Percentiles rank a stretch among this genome's conserved stretches.
phyloP scores from a whole-genome alignment of 1,284 basidiomycete genomes.

The Pseudozyma sp. region DNA sequence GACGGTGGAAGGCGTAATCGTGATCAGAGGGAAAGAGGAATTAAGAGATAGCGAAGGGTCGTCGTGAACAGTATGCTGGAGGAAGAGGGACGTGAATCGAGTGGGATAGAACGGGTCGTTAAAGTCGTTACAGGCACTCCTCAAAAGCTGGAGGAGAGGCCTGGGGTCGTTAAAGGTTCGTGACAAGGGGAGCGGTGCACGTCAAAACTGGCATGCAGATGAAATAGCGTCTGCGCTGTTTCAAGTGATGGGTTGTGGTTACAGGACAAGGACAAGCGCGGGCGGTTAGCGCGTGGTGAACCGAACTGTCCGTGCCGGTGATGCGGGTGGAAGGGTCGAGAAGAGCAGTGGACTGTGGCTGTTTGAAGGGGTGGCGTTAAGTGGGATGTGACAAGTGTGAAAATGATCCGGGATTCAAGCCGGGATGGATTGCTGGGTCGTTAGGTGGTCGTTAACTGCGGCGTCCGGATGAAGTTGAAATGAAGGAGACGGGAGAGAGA shows the following conservation, averaged over 20 bases:
- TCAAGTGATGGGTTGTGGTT: slow-evolving; percentile 1
- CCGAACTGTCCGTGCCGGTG: slow-evolving; percentile 24
- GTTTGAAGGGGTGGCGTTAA: slow-evolving; percentile 16
- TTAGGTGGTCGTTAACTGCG: slow-evolving; percentile 42
- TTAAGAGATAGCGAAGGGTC: background rate
- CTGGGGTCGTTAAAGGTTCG: slow-evolving; percentile 45
- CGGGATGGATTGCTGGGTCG: slow-evolving; percentile 27
- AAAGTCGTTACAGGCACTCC: slow-evolving; percentile 31
- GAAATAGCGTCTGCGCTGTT: slow-evolving; percentile 9
- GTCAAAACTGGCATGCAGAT: slow-evolving; percentile 36
- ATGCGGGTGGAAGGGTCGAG: slow-evolving; percentile 15
- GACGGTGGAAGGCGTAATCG: background rate
- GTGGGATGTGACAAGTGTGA: slow-evolving; percentile 31
- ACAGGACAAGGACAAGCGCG: slow-evolving; percentile 11
- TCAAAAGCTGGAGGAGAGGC: slow-evolving; percentile 9
- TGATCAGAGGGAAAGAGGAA: background rate
- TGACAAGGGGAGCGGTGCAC: slow-evolving; percentile 25
- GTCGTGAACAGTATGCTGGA: background rate
- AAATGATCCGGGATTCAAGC: background rate
- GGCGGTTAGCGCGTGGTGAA: slow-evolving; percentile 22
- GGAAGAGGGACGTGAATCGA: background rate
- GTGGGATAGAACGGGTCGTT: slow-evolving; percentile 9
- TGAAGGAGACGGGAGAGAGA: background rate
- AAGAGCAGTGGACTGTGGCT: slow-evolving; percentile 9
- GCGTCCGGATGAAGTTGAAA: slow-evolving; percentile 7